These are phyloP conservation scores for Metarhizium rileyi DNA, from an alignment of 2,329 filamentous ascomycete species.

Conservation along the genomic window DNA sequence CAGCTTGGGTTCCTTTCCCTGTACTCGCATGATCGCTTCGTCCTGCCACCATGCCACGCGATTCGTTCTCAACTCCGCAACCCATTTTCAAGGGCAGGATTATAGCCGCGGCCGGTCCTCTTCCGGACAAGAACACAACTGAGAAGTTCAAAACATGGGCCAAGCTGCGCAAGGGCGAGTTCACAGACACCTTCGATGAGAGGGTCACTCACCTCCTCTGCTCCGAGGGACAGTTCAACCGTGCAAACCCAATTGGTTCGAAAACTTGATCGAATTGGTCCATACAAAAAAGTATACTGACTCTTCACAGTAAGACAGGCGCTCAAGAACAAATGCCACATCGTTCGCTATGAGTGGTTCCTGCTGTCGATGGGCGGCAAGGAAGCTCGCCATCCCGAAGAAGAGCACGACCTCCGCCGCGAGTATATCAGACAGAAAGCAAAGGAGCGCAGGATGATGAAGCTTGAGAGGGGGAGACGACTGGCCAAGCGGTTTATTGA, in stretches of 20 bases:
- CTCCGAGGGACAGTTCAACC: slow-evolving; percentile 50
- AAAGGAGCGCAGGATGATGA: slow-evolving; percentile 20
- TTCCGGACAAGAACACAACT: slow-evolving; percentile 37
- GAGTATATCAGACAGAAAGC: slow-evolving; percentile 21
- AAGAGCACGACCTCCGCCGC: slow-evolving; percentile 32
- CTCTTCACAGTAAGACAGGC: slow-evolving; percentile 24
- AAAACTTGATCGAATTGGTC: not conserved
- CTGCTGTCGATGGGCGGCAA: slow-evolving; percentile 30
- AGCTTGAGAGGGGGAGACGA: slow-evolving; percentile 28
- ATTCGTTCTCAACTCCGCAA: slow-evolving; percentile 13
- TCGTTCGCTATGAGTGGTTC: slow-evolving; percentile 44
- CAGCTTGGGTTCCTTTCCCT: no score
- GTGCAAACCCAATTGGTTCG: slow-evolving; percentile 27
- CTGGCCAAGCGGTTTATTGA: slow-evolving; percentile 35
- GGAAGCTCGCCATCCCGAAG: slow-evolving; percentile 14
- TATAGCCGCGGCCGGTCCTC: slow-evolving; percentile 49
- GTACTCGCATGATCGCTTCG: not conserved
- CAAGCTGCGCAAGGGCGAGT: slow-evolving; percentile 48
- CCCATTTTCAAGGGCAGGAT: slow-evolving; percentile 41
- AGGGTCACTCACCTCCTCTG: slow-evolving; percentile 66
- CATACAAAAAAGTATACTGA: not conserved
- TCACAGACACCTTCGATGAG: slow-evolving; percentile 38
- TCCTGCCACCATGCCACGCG: not conserved
- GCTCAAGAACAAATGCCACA: slow-evolving; percentile 25
- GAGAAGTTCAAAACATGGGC: slow-evolving; percentile 60